Evolutionary conservation across 208 protist species (phyloP).

Genomic region (Trypanosoma caninum): DNA sequence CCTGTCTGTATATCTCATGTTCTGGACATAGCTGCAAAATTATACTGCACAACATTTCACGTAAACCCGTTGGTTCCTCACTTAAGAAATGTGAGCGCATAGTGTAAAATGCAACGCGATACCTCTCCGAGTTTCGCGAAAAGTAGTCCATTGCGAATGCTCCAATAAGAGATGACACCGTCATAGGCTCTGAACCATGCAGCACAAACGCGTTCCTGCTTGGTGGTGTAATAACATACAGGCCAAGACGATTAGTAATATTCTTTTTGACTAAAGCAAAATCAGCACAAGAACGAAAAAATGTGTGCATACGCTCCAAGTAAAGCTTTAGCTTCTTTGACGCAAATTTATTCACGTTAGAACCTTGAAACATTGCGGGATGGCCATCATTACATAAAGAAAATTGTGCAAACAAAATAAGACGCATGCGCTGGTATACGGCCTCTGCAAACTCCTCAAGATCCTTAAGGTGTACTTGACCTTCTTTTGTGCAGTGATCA

Average conservation of each 20-base stretch:
- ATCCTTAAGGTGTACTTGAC: constrained; percentile 46
- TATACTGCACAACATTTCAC: constrained; percentile 53
- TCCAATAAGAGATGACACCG: constrained; percentile 44
- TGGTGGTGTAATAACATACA: constrained; percentile 73
- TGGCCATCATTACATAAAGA: constrained; percentile 13
- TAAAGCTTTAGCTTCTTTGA: constrained; percentile 1
- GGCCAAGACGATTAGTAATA: constrained; percentile 58
- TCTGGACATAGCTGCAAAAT: constrained; percentile 60
- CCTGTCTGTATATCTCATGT: constrained; percentile 48
- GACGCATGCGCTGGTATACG: constrained; percentile 49
- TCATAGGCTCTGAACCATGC: constrained; percentile 30
- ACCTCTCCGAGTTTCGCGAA: constrained; percentile 23
- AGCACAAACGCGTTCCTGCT: constrained; percentile 70
- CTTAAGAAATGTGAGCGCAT: constrained; percentile 30
- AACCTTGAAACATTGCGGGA: constrained; percentile 20
- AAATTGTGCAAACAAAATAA: constrained; percentile 37
- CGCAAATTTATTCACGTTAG: constrained; percentile 4
- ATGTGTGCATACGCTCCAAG: constrained; percentile 2
- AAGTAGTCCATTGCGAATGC: constrained; percentile 29
- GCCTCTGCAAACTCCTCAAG: constrained; percentile 59
- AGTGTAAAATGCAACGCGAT: constrained; percentile 56
- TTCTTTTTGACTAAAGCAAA: constrained; percentile 36
- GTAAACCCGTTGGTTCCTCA: constrained; percentile 70
- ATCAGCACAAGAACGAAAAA: constrained; percentile 9
- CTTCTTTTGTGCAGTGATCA: constrained; percentile 39